phyloP scores from a whole-genome alignment of 257 asterid genomes.

The Handroanthus guayacan region DNA sequence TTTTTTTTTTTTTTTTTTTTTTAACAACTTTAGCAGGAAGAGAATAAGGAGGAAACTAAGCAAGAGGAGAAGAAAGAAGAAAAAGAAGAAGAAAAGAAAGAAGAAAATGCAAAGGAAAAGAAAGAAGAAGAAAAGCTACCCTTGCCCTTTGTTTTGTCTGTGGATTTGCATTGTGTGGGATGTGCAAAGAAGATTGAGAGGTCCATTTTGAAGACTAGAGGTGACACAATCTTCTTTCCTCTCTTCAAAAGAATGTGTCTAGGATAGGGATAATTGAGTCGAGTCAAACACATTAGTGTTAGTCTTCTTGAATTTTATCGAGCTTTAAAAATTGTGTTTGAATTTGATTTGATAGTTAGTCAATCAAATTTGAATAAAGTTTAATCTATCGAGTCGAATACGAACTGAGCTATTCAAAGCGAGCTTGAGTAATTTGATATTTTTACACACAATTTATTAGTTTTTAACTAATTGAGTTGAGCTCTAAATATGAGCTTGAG shows the following conservation, averaged over 20 bases:
- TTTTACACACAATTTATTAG: no score
- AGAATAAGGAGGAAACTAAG: slow-evolving; percentile 50
- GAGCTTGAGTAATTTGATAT: no score
- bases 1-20: neutral
- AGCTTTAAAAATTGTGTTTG: no score
- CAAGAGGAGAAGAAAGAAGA: slow-evolving; percentile 46
- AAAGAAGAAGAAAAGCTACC: slow-evolving; percentile 65
- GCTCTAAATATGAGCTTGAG: no score
- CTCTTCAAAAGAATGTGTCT: neutral
- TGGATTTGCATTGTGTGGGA: slow-evolving; percentile 87
- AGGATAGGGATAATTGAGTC: no score
- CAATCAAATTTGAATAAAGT: no score
- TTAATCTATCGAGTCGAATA: no score
- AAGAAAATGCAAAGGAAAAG: slow-evolving; percentile 47
- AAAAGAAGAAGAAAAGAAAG: slow-evolving; percentile 33
- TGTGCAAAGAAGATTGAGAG: slow-evolving; percentile 88
- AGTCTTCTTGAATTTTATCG: no score
- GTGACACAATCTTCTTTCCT: slow-evolving; percentile 33
- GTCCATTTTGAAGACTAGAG: slow-evolving; percentile 73
- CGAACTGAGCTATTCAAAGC: no score
- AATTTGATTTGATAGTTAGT: no score
- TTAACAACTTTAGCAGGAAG: slow-evolving; percentile 38
- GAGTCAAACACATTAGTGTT: no score
- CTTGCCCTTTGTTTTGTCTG: slow-evolving; percentile 62
- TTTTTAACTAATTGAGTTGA: no score